These are phyloP conservation scores for Trifolium pratense DNA, from an alignment of 306 rosid species.

Conservation along the genomic window DNA sequence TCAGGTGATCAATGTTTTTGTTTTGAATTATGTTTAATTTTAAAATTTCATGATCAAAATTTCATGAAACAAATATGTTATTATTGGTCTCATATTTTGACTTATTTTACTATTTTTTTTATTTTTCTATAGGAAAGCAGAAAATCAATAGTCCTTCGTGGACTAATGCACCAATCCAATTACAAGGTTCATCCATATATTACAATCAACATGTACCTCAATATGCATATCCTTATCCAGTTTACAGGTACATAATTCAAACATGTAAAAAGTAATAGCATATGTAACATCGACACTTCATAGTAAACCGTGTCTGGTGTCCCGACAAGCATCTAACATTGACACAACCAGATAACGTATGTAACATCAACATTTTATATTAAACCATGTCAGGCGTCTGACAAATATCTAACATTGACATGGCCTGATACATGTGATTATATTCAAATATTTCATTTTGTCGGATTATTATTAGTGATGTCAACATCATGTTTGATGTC, in stretches of 20 bases:
- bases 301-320: not conserved
- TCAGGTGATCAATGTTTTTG: conserved; percentile 39
- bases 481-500: not conserved
- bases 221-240: conserved; percentile 46
- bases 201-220: conserved; percentile 57
- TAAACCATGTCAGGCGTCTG: not conserved
- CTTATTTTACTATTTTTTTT: not conserved
- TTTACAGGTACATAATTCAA: conserved; percentile 53
- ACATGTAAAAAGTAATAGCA: not conserved
- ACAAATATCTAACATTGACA: not conserved
- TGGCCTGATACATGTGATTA: not conserved
- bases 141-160: conserved; percentile 51
- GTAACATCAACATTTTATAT: too few species aligned
- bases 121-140: conserved; percentile 41
- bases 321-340: not conserved
- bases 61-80: conserved; percentile 7
- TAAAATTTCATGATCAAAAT: not conserved
- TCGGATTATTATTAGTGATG: not conserved
- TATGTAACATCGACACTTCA: not conserved
- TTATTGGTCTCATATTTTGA: conserved; percentile 29
- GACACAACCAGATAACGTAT: not conserved
- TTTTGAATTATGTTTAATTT: conserved; percentile 7
- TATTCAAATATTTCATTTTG: not conserved
- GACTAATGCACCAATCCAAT: conserved; percentile 45
- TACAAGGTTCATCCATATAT: conserved; percentile 48